Conservation (phyloP, 139 green algal genomes). For the Ettlia oleoabundans region DNA sequence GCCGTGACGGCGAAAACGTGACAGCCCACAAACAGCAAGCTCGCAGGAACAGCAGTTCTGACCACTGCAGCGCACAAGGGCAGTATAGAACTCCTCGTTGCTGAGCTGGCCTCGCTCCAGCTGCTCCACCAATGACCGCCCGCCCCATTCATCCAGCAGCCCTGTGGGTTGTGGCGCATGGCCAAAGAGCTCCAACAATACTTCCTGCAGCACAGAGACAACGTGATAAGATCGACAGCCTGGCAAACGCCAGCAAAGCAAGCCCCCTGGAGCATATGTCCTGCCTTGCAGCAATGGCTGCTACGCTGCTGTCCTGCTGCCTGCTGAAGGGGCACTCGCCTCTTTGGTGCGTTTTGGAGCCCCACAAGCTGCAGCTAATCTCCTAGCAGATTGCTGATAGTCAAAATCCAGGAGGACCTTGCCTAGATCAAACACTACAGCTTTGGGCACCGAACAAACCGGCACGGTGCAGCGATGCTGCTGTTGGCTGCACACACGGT, state of each 20-base stretch:
- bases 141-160: slow-evolving; percentile 3
- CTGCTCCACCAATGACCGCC: slow-evolving; percentile 22
- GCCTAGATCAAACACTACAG: slow-evolving; percentile 17
- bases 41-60: background rate
- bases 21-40: no score
- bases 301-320: background rate
- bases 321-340: background rate
- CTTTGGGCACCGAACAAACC: background rate
- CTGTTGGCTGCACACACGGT: no score
- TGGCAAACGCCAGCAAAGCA: no score
- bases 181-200: slow-evolving; percentile 31
- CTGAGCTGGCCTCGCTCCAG: slow-evolving; percentile 23
- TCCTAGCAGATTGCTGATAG: background rate
- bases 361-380: background rate
- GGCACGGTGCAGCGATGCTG: background rate
- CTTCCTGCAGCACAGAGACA: background rate
- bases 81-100: background rate
- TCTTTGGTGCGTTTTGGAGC: background rate
- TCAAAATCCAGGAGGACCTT: slow-evolving; percentile 33
- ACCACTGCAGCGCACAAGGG: background rate
- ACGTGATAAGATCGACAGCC: no score
- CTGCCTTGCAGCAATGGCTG: background rate
- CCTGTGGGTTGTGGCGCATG: background rate
- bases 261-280: no score
- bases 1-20: no score